phyloP scores from a whole-genome alignment of 805 yeast genomes.

The Yarrowia yakushimensis region DNA sequence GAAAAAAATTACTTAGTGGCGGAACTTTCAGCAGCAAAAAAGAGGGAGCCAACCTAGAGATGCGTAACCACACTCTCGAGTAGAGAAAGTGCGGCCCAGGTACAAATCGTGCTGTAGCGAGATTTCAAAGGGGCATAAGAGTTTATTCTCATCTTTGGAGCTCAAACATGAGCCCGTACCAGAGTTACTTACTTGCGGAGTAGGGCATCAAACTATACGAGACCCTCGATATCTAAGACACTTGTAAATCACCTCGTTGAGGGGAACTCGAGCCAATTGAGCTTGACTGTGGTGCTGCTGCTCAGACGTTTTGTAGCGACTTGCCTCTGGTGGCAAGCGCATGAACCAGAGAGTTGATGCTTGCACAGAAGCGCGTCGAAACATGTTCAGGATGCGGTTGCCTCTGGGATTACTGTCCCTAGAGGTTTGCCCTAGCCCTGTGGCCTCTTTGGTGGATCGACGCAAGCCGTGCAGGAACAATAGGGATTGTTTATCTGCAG shows the following conservation, averaged over 20 bases:
- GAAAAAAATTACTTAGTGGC: not conserved
- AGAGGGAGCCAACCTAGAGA: not conserved
- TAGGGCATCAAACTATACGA: not conserved
- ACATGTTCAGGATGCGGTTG: not conserved
- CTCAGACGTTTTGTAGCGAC: too few species aligned
- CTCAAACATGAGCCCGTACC: not conserved
- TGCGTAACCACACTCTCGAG: not conserved
- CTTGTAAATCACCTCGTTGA: not conserved
- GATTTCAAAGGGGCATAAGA: not conserved
- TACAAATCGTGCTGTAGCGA: not conserved
- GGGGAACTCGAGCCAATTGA: not conserved
- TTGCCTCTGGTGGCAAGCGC: constrained; percentile 14
- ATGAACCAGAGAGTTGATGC: not conserved
- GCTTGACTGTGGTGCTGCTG: too few species aligned
- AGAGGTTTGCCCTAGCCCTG: not conserved
- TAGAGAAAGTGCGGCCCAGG: too few species aligned
- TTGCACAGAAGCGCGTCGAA: constrained; percentile 18
- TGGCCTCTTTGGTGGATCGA: not conserved
- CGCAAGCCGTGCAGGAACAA: not conserved
- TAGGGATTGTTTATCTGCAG: constrained; percentile 7
- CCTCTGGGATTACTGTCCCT: constrained; percentile 1
- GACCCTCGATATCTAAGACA: not conserved
- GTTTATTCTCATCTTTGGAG: not conserved
- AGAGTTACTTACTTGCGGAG: not conserved
- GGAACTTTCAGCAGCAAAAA: not conserved